Percentiles rank a stretch among this genome's conserved stretches.
phyloP scores from a whole-genome alignment of 352 stramenopile species.

The Saprolegnia diclina region DNA sequence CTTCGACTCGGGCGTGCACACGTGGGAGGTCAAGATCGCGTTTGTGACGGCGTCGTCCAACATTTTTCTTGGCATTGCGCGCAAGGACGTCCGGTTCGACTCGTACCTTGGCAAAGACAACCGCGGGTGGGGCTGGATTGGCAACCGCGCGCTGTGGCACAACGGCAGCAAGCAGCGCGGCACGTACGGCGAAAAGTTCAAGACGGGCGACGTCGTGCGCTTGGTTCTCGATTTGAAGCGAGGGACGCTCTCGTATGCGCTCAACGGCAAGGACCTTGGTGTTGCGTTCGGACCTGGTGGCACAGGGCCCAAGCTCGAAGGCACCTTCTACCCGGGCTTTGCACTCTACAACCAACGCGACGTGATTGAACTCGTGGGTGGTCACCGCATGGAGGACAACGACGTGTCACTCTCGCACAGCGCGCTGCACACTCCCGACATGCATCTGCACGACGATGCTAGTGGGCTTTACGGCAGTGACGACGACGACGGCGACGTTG shows the following conservation, averaged over 20 bases:
- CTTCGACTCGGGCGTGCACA: conserved; percentile 79
- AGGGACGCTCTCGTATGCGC: conserved; percentile 77
- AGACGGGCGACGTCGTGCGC: conserved; percentile 75
- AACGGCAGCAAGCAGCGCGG: conserved; percentile 87
- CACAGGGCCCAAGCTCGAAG: conserved; percentile 78
- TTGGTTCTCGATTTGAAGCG: conserved; percentile 79
- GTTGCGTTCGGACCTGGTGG: conserved; percentile 84
- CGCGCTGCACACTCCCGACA: conserved; percentile 21
- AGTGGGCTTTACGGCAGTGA: conserved; percentile 62
- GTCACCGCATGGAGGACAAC: conserved; percentile 74
- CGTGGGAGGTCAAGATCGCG: conserved; percentile 84
- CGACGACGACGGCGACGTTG: conserved; percentile 64
- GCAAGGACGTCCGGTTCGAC: conserved; percentile 75
- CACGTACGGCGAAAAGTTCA: conserved; percentile 89
- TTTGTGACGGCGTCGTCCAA: conserved; percentile 87
- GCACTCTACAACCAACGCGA: conserved; percentile 85
- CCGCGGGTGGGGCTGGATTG: conserved; percentile 87
- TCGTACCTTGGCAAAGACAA: conserved; percentile 91
- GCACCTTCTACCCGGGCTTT: conserved; percentile 81
- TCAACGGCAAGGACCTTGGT: conserved; percentile 86
- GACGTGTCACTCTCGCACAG: conserved; percentile 25
- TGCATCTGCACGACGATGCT: conserved; percentile 42
- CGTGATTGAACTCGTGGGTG: conserved; percentile 77
- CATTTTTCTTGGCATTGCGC: conserved; percentile 84
- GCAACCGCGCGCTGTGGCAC: conserved; percentile 85